Base-by-base conservation (phyloP, 768 basidiomycete genomes). In the Suillus lakei region DNA sequence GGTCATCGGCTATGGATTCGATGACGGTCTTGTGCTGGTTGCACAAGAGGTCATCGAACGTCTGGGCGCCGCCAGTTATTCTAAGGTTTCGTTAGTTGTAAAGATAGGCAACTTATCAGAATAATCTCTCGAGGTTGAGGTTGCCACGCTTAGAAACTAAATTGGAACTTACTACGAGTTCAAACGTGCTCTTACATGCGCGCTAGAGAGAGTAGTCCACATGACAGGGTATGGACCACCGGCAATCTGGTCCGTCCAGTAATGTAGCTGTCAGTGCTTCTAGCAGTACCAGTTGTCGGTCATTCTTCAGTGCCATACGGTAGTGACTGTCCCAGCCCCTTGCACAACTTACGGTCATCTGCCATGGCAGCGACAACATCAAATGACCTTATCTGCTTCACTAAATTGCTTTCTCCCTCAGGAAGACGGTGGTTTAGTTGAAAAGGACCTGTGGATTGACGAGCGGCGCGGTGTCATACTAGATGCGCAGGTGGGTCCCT, bases 381-480 rank as follows among this genome's bases (percentile, higher is more conserved):
- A n/a, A 93, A 93, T 76, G 86, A 86, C 54, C 83, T 95, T 30
- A 79, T 94, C 60, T 92, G 94, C 78, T 94, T 96, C 78, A 95
- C 94, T n/a, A 44, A 95, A 96, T 77, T 94, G 94, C 70, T 76
- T 91, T 63, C 81, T 96, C 30, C 88, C 91, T 1, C 85, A 83
- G 63, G 93, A 95, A 74, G 92, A 95, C 72, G 94, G 94, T 21
- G 86, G 82, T 60, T 82, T 95, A 21, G 76, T 90, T 41, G 81
- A 89, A 73, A 86, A 87, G 70, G 92, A 95, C 71, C 80, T 95
- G 23, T 95, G 92, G 93, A 85, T 95, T 64, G 92, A 95, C 73
- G 85, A 91, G 71, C 79, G 80, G 6, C 83, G 86, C 28, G 95
- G 95, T 0, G 79, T 87, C 64, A 89, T 96, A 66, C 76, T 95